These are phyloP conservation scores for Gossypium schwendimanii DNA, from an alignment of 441 rosid genomes.

Conservation along the genomic window DNA sequence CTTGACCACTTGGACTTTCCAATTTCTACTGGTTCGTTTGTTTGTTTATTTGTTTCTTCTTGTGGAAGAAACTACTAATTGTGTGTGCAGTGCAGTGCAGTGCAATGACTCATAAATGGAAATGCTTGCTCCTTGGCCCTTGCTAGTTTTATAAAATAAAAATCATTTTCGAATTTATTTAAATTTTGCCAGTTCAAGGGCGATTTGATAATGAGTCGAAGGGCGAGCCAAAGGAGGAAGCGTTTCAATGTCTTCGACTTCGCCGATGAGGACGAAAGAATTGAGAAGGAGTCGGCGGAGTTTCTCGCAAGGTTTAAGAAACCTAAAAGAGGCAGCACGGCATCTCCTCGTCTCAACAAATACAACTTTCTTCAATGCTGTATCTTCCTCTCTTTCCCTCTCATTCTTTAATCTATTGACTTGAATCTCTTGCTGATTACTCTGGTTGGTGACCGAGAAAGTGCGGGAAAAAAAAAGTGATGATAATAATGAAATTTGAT, in stretches of 20 bases:
- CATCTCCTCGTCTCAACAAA: slow-evolving; percentile 26
- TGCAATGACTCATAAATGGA: neutral
- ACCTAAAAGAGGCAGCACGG: slow-evolving; percentile 6
- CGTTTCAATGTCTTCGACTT: slow-evolving; percentile 38
- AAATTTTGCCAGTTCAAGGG: neutral
- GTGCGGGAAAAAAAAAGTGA: neutral
- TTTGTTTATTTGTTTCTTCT: neutral
- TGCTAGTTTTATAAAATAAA: neutral
- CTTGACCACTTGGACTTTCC: neutral
- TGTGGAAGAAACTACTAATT: neutral
- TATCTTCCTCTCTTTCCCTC: slow-evolving; percentile 23
- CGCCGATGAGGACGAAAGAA: slow-evolving; percentile 40
- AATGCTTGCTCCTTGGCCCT: neutral
- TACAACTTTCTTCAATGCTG: slow-evolving; percentile 39
- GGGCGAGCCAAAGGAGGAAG: slow-evolving; percentile 10
- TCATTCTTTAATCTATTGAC: neutral
- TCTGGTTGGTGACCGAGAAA: slow-evolving; percentile 7
- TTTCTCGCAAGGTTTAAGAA: slow-evolving; percentile 21
- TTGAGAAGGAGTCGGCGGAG: slow-evolving; percentile 27
- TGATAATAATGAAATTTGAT: neutral
- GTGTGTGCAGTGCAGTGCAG: neutral
- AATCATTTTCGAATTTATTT: neutral
- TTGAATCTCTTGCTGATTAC: neutral
- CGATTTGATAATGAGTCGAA: slow-evolving; percentile 26
- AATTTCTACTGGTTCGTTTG: neutral